phyloP scores from a whole-genome alignment of 2,329 filamentous ascomycete genomes.

The Colletotrichum liriopes region DNA sequence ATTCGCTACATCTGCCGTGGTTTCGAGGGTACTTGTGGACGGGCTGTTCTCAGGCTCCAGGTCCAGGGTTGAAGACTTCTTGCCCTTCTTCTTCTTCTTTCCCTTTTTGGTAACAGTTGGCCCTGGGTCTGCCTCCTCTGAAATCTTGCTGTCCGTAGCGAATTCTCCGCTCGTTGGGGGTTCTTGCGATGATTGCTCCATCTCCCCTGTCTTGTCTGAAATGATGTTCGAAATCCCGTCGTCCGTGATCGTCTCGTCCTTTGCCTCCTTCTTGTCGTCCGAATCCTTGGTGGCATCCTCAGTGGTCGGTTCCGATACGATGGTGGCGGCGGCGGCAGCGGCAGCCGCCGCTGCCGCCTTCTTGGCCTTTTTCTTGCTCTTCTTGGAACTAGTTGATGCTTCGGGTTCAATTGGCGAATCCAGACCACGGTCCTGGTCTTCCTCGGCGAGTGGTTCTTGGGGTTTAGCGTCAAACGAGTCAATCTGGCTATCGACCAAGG shows the following conservation, averaged over 20 bases:
- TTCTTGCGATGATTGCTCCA: conserved; percentile 34
- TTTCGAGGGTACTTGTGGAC: conserved; percentile 39
- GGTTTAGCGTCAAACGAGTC: conserved; percentile 25
- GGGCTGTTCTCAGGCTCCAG: conserved; percentile 41
- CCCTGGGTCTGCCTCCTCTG: conserved; percentile 39
- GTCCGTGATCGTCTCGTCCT: conserved; percentile 30
- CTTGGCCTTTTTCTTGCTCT: conserved; percentile 49
- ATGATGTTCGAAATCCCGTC: conserved; percentile 17
- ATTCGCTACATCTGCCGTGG: conserved; percentile 43
- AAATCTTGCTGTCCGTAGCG: conserved; percentile 37
- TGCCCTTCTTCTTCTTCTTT: conserved; percentile 58
- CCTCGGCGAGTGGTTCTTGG: conserved; percentile 31
- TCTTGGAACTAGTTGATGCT: conserved; percentile 46
- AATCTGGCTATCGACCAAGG: conserved; percentile 31
- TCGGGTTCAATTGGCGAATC: conserved; percentile 27
- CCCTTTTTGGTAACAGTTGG: conserved; percentile 53
- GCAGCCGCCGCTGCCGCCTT: conserved; percentile 30
- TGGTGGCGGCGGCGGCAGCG: neutral
- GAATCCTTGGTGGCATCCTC: conserved; percentile 10
- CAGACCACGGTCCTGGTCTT: conserved; percentile 22
- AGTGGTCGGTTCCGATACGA: neutral
- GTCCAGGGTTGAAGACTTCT: conserved; percentile 41
- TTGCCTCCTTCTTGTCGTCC: conserved; percentile 27
- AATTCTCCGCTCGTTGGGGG: conserved; percentile 34
- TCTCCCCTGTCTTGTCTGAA: conserved; percentile 36